phyloP scores from a whole-genome alignment of 23 red algal species.

The Gracilaria vermiculophylla region DNA sequence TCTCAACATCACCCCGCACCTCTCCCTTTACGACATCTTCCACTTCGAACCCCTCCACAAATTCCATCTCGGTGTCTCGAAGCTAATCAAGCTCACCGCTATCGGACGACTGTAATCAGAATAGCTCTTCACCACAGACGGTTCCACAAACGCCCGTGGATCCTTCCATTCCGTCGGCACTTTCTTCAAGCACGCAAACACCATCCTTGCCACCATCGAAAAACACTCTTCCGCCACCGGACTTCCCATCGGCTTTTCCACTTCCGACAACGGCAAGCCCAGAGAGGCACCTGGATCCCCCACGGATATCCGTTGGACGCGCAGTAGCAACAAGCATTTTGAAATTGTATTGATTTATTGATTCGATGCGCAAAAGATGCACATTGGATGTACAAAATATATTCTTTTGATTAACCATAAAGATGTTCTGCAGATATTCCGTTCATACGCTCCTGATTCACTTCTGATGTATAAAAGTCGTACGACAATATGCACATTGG shows the following conservation, averaged over 20 bases:
- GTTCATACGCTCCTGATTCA: no score
- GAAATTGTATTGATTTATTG: no score
- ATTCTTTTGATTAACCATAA: no score
- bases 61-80: neutral
- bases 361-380: no score
- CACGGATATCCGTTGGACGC: no score
- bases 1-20: neutral
- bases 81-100: neutral
- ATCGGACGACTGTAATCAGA: neutral
- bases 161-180: neutral
- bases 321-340: no score
- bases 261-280: no score
- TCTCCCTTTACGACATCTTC: constrained; percentile 8
- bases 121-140: neutral
- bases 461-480: no score
- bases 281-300: no score
- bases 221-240: neutral
- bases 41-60: neutral
- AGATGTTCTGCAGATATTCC: no score
- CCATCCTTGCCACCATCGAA: neutral
- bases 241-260: neutral
- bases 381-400: no score
- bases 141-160: neutral
- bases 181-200: neutral
- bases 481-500: no score